Evolutionary conservation across 305 asterid species (phyloP), one percentile per base, ranked within the genome.

Genomic region (Andrographis paniculata): DNA sequence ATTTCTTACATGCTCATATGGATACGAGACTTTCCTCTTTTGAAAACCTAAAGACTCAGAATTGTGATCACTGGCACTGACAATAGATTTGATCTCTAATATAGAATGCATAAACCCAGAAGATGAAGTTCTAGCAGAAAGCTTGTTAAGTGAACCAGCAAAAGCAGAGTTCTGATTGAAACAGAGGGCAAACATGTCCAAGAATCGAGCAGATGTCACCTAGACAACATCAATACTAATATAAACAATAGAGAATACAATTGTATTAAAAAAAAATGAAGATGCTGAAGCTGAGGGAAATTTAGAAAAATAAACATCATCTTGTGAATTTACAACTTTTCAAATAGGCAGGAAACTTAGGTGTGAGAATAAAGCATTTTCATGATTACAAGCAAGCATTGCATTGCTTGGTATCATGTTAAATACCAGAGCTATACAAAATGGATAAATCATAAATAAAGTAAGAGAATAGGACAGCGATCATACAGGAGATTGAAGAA

Each of bases 161-260:
- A 69, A 83, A 24, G 67, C 67, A 27, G 96, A 83, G 70, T 79
- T 87, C 70, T 83, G 99, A 69, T 87, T 79, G 66, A 91, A 67
- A 67, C 99, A 91, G 53, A 87, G 73, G 55, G 95, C 65, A 57
- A 91, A 82, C 43, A 73, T 76, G 63, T 86, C 99, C 94, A 91
- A 69, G 79, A 91, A 80, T 42, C 72, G 75, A 64, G 92, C 83
- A 68, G 82, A 76, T 21, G 74, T 56, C 57, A 82, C 95, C 99
- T 86, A 60, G 42, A 72, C 56, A 66, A 61, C n/a, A 52, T 49
- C 31, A 45, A 41, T 36, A 24, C 35, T 16, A 38, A 30, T 52
- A 30, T 13, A 31, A 5, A 14, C 22, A 31, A 20, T 17, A 17
- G 1, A 28, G 24, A 17, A 15, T 30, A 13, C 3, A 33, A 48